Evolutionary conservation across 768 basidiomycete genomes (phyloP).

Genomic region (Tremella mesenterica): DNA sequence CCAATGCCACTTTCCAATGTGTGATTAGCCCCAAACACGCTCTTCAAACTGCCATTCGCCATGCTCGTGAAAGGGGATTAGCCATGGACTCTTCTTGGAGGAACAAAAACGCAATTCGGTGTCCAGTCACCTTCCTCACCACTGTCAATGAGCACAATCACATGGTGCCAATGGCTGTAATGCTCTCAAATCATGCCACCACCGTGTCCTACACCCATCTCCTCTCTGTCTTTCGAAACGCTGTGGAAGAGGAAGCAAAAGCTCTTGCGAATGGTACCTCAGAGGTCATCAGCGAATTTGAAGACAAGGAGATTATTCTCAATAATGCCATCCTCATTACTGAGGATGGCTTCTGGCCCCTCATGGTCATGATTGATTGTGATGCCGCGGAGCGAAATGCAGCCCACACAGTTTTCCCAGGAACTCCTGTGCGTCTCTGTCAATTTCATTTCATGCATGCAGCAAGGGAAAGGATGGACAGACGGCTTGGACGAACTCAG

Average conservation of each 20-base stretch:
- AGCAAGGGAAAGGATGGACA: neutral
- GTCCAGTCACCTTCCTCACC: slow-evolving; percentile 6
- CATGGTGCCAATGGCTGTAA: slow-evolving; percentile 6
- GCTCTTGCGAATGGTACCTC: neutral
- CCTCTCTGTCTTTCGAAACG: neutral
- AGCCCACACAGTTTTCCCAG: slow-evolving; percentile 1
- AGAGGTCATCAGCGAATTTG: neutral
- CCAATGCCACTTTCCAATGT: too few species aligned
- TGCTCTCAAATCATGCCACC: neutral
- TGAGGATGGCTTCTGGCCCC: neutral
- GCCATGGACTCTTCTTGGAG: slow-evolving; percentile 10
- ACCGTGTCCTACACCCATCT: neutral
- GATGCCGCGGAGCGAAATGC: slow-evolving; percentile 5
- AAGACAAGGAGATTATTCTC: neutral
- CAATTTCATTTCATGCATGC: slow-evolving; percentile 11
- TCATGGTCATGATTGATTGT: slow-evolving; percentile 9
- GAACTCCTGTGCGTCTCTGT: neutral
- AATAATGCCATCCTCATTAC: neutral
- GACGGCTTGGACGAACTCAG: neutral
- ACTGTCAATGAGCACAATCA: slow-evolving; percentile 4
- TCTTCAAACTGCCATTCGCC: slow-evolving; percentile 2
- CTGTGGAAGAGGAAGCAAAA: neutral
- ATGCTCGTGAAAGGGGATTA: neutral
- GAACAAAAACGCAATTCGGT: slow-evolving; percentile 9
- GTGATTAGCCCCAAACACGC: neutral